These are phyloP conservation scores for Nyssa sinensis DNA, from an alignment of 148 eudicot species.

Conservation along the genomic window DNA sequence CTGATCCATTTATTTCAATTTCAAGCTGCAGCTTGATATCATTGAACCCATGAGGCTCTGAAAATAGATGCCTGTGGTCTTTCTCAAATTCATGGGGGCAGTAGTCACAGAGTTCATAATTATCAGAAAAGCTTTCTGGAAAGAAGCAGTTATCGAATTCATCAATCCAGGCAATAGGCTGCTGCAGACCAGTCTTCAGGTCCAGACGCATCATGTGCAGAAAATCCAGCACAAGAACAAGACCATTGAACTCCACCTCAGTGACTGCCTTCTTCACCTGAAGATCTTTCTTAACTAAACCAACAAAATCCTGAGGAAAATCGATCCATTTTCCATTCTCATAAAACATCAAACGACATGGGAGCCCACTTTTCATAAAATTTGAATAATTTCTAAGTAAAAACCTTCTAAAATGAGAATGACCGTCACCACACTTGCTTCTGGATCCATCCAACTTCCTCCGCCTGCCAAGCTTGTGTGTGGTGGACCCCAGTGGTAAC, in stretches of 20 bases:
- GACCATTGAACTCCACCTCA: conserved; percentile 55
- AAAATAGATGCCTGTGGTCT: conserved; percentile 28
- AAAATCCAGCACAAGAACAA: conserved; percentile 58
- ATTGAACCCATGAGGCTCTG: conserved; percentile 26
- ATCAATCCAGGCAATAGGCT: conserved; percentile 94
- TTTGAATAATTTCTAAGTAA: conserved; percentile 53
- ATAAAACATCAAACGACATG: conserved; percentile 75
- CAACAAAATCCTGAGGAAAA: conserved; percentile 51
- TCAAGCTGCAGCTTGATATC: conserved; percentile 78
- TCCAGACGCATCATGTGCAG: conserved; percentile 73
- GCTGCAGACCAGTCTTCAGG: conserved; percentile 51
- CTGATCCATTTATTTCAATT: conserved; percentile 59
- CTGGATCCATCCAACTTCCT: conserved; percentile 57
- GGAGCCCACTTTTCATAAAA: conserved; percentile 56
- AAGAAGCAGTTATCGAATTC: conserved; percentile 73
- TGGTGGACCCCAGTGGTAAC: conserved; percentile 32
- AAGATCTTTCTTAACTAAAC: conserved; percentile 52
- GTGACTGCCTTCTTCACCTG: conserved; percentile 53
- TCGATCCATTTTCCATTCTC: conserved; percentile 73
- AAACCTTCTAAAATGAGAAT: conserved; percentile 28
- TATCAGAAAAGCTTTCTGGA: conserved; percentile 55
- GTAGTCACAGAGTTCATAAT: conserved; percentile 32
- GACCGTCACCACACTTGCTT: conserved; percentile 30
- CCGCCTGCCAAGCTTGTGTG: conserved; percentile 54
- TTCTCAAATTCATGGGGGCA: conserved; percentile 25